phyloP scores from a whole-genome alignment of 2,329 filamentous ascomycete genomes.

The Alternaria hordeiaustralica region DNA sequence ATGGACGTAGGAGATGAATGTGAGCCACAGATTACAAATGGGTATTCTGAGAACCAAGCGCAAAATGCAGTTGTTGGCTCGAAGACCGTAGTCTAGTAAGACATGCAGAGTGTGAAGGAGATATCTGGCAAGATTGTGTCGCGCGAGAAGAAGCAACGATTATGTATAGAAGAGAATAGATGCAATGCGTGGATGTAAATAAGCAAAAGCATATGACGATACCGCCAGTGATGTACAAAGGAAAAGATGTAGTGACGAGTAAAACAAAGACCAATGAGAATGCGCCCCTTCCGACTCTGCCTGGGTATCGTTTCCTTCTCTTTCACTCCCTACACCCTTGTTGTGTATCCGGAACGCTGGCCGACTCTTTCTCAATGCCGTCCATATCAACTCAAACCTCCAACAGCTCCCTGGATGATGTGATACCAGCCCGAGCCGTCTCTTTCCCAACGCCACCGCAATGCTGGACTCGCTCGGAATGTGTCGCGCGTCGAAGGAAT shows the following conservation, averaged over 20 bases:
- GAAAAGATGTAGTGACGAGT: background rate
- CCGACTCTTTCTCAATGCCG: slow-evolving; percentile 17
- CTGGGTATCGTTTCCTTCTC: slow-evolving; percentile 16
- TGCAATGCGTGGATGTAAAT: slow-evolving; percentile 1
- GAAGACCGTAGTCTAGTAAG: background rate
- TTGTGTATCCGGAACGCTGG: slow-evolving; percentile 9
- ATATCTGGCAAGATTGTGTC: slow-evolving; percentile 1
- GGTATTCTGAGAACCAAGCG: background rate
- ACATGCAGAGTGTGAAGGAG: background rate
- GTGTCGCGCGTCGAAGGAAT: slow-evolving; percentile 5
- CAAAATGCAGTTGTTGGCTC: background rate
- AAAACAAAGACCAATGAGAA: slow-evolving; percentile 8
- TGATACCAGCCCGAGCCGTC: slow-evolving; percentile 20
- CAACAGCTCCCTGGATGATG: slow-evolving; percentile 15
- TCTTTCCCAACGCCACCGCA: slow-evolving; percentile 31
- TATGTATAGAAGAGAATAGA: slow-evolving; percentile 3
- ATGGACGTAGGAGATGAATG: background rate
- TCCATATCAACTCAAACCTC: slow-evolving; percentile 16
- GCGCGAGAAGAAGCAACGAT: background rate
- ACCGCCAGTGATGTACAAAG: slow-evolving; percentile 12
- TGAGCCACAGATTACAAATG: slow-evolving; percentile 6
- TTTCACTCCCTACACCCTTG: slow-evolving; percentile 2
- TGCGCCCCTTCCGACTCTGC: slow-evolving; percentile 7
- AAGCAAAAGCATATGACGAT: background rate
- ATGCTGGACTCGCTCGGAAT: slow-evolving; percentile 17